Conservation (phyloP, 179 eudicot species). For the Carnegiea gigantea region DNA sequence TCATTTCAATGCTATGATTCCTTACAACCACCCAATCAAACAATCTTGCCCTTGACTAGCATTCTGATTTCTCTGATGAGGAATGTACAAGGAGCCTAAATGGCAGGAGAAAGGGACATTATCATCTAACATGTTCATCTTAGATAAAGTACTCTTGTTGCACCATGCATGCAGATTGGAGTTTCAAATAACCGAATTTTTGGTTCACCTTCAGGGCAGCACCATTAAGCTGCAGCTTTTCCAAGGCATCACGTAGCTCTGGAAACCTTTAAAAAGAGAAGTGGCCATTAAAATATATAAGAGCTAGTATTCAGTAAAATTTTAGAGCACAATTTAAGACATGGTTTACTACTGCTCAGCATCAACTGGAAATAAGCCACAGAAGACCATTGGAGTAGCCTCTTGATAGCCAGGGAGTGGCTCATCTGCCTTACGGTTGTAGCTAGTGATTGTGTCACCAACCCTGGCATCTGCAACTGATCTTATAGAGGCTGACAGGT, state of each 20-base stretch:
- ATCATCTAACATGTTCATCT: not conserved
- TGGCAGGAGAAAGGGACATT: not conserved
- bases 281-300: slow-evolving; percentile 2
- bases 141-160: not conserved
- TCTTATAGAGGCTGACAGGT: slow-evolving; percentile 90
- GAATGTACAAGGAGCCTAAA: not conserved
- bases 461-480: slow-evolving; percentile 99
- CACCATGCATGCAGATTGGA: not conserved
- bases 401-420: slow-evolving; percentile 92
- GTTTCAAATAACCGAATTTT: not conserved
- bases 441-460: slow-evolving; percentile 89
- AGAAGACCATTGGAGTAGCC: slow-evolving; percentile 95
- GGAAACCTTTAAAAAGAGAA: slow-evolving; percentile 55
- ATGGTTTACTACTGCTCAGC: slow-evolving; percentile 73
- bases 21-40: not conserved
- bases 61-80: not conserved
- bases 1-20: not conserved
- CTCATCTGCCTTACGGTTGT: slow-evolving; percentile 62
- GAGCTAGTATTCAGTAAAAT: not conserved
- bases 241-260: slow-evolving; percentile 94
- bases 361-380: slow-evolving; percentile 94
- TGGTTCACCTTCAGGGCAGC: slow-evolving; percentile 79
- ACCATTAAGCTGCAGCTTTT: slow-evolving; percentile 95
- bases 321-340: not conserved
- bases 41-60: not conserved